A percentile compares a stretch with the other conserved stretches of the same genome.
Conservation (phyloP, 2,329 filamentous ascomycete species). For the Stromatinia cepivora region DNA sequence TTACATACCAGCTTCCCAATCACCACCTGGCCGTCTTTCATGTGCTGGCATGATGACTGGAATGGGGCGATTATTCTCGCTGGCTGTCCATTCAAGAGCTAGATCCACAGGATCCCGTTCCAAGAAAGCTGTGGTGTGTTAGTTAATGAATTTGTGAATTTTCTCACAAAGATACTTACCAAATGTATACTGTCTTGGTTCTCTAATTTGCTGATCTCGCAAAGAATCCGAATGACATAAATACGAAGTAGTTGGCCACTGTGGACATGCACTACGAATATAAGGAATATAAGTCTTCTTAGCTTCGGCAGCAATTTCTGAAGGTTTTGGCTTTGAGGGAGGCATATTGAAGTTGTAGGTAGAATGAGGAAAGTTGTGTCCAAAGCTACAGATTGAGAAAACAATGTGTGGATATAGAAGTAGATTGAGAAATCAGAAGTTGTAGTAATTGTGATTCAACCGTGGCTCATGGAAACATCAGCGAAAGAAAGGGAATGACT, state of each 20-base stretch:
- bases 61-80: slow-evolving; percentile 35
- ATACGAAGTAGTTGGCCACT: slow-evolving; percentile 59
- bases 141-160: not conserved
- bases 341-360: slow-evolving; percentile 49
- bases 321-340: slow-evolving; percentile 60
- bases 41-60: slow-evolving; percentile 55
- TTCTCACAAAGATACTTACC: slow-evolving; percentile 40
- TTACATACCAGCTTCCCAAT: slow-evolving; percentile 66
- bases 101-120: slow-evolving; percentile 60
- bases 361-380: not conserved
- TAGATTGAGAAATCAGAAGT: not conserved
- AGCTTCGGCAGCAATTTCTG: slow-evolving; percentile 72
- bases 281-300: slow-evolving; percentile 68
- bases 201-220: slow-evolving; percentile 40
- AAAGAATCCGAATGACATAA: slow-evolving; percentile 49
- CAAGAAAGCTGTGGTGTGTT: slow-evolving; percentile 46
- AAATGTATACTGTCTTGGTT: slow-evolving; percentile 45
- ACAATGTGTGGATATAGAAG: not conserved
- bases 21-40: slow-evolving; percentile 74
- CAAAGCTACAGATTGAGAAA: not conserved
- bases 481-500: not conserved
- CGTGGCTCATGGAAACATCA: not conserved
- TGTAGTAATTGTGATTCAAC: not conserved
- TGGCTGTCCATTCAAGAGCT: slow-evolving; percentile 57
- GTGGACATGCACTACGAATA: slow-evolving; percentile 57